These are phyloP conservation scores for Glebionis coronaria DNA, from an alignment of 129 eudicot species.

Conservation along the genomic window DNA sequence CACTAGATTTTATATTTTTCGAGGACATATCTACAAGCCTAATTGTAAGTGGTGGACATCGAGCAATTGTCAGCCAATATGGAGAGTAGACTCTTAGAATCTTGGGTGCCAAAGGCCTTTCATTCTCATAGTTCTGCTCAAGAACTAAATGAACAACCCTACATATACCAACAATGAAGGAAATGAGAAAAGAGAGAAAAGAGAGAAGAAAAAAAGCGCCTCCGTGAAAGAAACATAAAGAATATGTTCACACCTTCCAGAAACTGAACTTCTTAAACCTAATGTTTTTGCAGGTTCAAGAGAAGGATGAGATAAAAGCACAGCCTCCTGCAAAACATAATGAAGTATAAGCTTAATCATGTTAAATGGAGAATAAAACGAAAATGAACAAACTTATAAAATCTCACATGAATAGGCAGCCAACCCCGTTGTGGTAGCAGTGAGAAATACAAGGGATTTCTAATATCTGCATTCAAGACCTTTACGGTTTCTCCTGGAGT, in stretches of 20 bases:
- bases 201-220: background rate
- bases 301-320: conserved; percentile 79
- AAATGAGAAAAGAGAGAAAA: background rate
- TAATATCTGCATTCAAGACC: conserved; percentile 69
- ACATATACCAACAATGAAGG: conserved; percentile 30
- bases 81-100: conserved; percentile 68
- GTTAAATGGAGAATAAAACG: background rate
- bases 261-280: conserved; percentile 84
- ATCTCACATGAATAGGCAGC: conserved; percentile 82
- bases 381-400: conserved; percentile 9
- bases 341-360: conserved; percentile 2
- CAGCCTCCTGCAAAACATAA: conserved; percentile 60
- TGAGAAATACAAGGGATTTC: conserved; percentile 77
- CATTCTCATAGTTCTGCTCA: conserved; percentile 66
- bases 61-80: conserved; percentile 68
- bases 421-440: conserved; percentile 91
- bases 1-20: conserved; percentile 36
- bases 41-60: conserved; percentile 82
- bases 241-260: conserved; percentile 59
- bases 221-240: background rate
- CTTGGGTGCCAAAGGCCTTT: conserved; percentile 58
- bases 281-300: conserved; percentile 53
- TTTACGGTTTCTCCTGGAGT: conserved; percentile 74
- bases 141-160: conserved; percentile 81
- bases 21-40: conserved; percentile 49